These are phyloP conservation scores for Pisolithus thermaeus DNA, from an alignment of 1,284 basidiomycete genomes.

Conservation along the genomic window DNA sequence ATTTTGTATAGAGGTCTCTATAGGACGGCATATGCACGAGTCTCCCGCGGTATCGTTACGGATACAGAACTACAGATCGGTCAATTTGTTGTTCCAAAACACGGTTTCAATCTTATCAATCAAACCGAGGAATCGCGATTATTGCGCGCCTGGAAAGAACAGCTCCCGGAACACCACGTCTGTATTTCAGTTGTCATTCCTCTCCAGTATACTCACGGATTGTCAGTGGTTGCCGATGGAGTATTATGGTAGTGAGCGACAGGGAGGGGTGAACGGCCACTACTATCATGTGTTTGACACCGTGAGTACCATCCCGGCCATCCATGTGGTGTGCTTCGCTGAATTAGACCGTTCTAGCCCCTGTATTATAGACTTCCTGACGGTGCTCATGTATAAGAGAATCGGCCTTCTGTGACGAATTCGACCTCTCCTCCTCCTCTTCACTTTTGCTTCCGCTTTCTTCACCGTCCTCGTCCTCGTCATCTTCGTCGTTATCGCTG, in stretches of 20 bases:
- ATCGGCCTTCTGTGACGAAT: conserved; percentile 11
- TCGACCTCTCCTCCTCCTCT: conserved; percentile 7
- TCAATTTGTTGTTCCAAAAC: conserved; percentile 70
- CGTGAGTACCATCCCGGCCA: conserved; percentile 32
- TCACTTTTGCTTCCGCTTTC: conserved; percentile 20
- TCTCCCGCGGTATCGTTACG: conserved; percentile 68
- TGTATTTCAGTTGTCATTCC: conserved; percentile 19
- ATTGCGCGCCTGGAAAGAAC: conserved; percentile 60
- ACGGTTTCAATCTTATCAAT: conserved; percentile 48
- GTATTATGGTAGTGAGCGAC: conserved; percentile 51
- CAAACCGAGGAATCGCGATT: conserved; percentile 62
- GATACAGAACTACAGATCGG: conserved; percentile 78
- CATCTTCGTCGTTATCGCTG: conserved; percentile 29
- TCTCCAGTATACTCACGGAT: conserved; percentile 1
- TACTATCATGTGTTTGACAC: conserved; percentile 73
- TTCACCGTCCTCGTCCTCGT: conserved; percentile 30
- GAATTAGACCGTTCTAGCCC: conserved; percentile 37
- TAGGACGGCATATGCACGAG: conserved; percentile 68
- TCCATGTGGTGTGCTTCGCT: neutral
- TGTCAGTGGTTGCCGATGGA: conserved; percentile 69
- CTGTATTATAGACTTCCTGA: conserved; percentile 63
- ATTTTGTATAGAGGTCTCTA: conserved; percentile 81
- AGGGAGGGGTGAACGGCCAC: conserved; percentile 62
- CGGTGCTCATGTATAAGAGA: conserved; percentile 38
- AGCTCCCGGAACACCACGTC: conserved; percentile 59